Evolutionary conservation across 1,284 basidiomycete species (phyloP), one percentile per base, ranked within the genome.

Genomic region (Ceratobasidium sp.): DNA sequence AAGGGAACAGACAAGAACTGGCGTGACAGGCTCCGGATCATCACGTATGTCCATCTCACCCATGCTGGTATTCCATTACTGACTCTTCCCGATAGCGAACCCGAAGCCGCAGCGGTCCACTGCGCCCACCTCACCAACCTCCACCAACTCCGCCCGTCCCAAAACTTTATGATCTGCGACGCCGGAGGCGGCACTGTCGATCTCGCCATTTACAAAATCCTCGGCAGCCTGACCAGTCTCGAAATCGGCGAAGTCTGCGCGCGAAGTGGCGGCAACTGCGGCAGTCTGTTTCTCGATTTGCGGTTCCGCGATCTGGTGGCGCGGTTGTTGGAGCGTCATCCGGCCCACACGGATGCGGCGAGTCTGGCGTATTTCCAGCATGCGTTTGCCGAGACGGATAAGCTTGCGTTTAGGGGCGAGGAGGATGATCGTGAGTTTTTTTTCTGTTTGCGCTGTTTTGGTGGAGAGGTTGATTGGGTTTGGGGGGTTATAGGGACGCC

Each of bases 191-290:
- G 90, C 78, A 91, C 90, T 1, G 89, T 91, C 61, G 88, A 90
- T 75, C 80, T 88, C 0, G 91, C 92, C 12, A 87, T 89, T 26
- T 93, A 93, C 83, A 91, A 91, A 82, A 89, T 93, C 52, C 89
- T 90, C 65, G 92, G 92, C 1, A 86, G 91, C 76, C 83, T 91
- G 78, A 82, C 87, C 6, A 86, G 87, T 76, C 84, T 94, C 18
- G 92, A 94, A 79, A 93, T 94, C 73, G 92, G 92, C 58, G 92
- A 94, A 80, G 89, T 93, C 81, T 91, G 90, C 75, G 91, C 91
- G 12, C 85, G 92, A 61, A 92, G 89, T 48, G 92, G 92, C 3
- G 89, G 91, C 1, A 93, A 92, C 77, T 93, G 91, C 75, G 92
- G 92, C 28, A 91, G 89, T 74, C 82, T 94, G 53, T 93, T 93